Conservation (phyloP, 371 early-diverging fungal species). For the Mucor plumbeus region DNA sequence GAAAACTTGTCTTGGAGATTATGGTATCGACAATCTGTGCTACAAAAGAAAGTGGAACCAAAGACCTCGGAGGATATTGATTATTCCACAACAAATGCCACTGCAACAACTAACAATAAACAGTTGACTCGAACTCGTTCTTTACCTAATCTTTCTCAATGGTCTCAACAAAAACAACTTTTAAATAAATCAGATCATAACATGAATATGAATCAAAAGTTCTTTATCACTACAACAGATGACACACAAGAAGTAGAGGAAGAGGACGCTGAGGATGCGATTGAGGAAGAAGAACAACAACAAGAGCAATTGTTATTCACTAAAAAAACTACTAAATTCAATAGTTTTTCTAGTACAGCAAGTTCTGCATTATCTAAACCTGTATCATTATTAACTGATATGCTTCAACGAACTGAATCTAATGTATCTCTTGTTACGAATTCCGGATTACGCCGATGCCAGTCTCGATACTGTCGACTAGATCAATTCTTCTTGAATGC, state of each 20-base stretch:
- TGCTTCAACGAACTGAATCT: constrained; percentile 19
- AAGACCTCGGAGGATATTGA: constrained; percentile 26
- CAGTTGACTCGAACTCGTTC: constrained; percentile 21
- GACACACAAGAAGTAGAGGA: neutral
- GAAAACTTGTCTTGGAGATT: constrained; percentile 41
- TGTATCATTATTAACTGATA: constrained; percentile 27
- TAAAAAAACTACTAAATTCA: neutral
- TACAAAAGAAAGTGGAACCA: constrained; percentile 27
- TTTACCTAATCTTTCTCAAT: constrained; percentile 24
- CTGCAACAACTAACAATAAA: neutral
- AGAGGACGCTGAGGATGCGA: constrained; percentile 8
- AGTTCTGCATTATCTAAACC: constrained; percentile 21
- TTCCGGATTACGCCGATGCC: constrained; percentile 34
- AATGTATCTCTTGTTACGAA: constrained; percentile 1
- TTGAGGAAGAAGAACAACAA: constrained; percentile 12
- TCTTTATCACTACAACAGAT: constrained; percentile 12
- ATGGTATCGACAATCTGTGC: constrained; percentile 32
- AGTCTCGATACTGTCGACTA: constrained; percentile 29
- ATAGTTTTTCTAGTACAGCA: neutral
- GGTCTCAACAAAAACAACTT: constrained; percentile 10
- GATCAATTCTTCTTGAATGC: constrained; percentile 29
- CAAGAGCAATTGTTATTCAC: neutral
- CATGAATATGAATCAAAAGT: constrained; percentile 7
- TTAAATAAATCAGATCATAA: neutral
- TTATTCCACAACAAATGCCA: neutral